Evolutionary conservation across 129 eudicot species (phyloP).

Genomic region (Lactuca sativa): DNA sequence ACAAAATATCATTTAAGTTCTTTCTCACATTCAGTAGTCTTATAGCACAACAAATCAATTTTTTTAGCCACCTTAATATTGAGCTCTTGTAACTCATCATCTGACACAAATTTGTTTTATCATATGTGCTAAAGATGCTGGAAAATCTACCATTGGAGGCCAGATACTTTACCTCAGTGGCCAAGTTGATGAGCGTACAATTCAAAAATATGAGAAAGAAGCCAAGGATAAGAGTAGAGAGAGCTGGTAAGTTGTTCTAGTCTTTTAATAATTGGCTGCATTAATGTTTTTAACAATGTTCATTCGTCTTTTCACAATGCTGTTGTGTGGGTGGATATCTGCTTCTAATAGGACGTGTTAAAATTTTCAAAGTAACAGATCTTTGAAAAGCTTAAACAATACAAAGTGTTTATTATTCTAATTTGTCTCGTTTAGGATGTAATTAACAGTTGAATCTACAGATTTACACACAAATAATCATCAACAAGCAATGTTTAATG

Average conservation of each 20-base stretch:
- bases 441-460: too few species aligned
- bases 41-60: too few species aligned
- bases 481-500: too few species aligned
- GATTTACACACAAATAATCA: too few species aligned
- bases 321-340: too few species aligned
- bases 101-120: constrained; percentile 2
- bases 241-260: constrained; percentile 64
- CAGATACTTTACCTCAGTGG: constrained; percentile 92
- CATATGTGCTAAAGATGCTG: constrained; percentile 69
- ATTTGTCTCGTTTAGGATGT: too few species aligned
- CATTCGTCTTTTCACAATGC: too few species aligned
- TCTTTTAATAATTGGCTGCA: neutral
- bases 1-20: too few species aligned
- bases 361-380: neutral
- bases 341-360: too few species aligned
- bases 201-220: constrained; percentile 88
- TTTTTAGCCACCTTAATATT: constrained; percentile 8
- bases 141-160: constrained; percentile 89
- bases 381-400: neutral
- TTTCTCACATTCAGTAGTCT: too few species aligned
- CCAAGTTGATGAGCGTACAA: constrained; percentile 91
- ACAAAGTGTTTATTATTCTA: neutral
- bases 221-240: constrained; percentile 90
- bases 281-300: neutral
- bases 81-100: neutral